Conservation (phyloP, 2,329 filamentous ascomycete genomes). For the Lachnum nothofagi region DNA sequence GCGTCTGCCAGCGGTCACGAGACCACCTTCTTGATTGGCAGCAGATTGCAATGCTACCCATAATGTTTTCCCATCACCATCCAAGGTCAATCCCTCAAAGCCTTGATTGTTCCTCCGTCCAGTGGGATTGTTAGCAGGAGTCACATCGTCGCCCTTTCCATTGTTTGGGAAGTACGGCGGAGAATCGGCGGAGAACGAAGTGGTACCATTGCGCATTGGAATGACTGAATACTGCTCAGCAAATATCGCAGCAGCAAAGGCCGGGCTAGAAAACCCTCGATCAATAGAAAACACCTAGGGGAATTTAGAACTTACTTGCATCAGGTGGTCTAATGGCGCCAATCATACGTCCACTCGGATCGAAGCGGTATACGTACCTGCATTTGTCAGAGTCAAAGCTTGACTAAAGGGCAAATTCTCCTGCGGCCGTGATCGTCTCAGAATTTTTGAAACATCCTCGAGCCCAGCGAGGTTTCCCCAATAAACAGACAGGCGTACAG, state of each 20-base stretch:
- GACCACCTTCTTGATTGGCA: slow-evolving; percentile 56
- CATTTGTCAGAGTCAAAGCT: no score
- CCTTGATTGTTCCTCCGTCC: slow-evolving; percentile 70
- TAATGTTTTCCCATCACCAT: slow-evolving; percentile 56
- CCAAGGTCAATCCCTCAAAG: slow-evolving; percentile 65
- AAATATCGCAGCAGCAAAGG: not conserved
- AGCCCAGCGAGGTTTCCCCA: no score
- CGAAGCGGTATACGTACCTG: slow-evolving; percentile 65
- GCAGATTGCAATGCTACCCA: slow-evolving; percentile 64
- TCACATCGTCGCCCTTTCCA: no score
- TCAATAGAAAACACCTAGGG: no score
- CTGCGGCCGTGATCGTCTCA: no score
- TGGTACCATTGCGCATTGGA: slow-evolving; percentile 55
- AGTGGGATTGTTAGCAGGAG: slow-evolving; percentile 44
- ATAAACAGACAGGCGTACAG: no score
- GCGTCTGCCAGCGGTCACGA: slow-evolving; percentile 48
- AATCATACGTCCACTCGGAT: slow-evolving; percentile 52
- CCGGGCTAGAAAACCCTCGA: no score
- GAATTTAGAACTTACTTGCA: slow-evolving; percentile 36
- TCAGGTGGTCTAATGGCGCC: slow-evolving; percentile 59
- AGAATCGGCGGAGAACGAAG: slow-evolving; percentile 60
- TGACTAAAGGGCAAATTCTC: no score
- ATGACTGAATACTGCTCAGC: slow-evolving; percentile 36
- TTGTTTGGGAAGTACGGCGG: slow-evolving; percentile 32
- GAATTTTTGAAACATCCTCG: no score